Conservation (phyloP, 2,329 filamentous ascomycete species). For the Alternaria arborescens region DNA sequence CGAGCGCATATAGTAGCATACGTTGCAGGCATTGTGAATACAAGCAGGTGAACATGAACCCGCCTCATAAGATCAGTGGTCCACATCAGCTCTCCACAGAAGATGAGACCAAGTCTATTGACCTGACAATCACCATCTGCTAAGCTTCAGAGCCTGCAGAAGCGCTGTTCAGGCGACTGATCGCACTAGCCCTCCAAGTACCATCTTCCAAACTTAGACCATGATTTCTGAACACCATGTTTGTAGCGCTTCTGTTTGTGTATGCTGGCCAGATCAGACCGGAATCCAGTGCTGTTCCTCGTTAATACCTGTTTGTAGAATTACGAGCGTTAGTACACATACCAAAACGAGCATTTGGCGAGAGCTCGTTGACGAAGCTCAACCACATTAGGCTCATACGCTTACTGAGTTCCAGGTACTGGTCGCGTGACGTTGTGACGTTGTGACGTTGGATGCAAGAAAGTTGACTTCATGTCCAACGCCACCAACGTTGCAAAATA, state of each 20-base stretch:
- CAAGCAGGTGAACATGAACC: neutral
- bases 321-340: neutral
- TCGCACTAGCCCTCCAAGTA: neutral
- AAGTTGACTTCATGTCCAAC: too few relatives aligned
- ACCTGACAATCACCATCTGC: neutral
- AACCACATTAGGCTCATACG: slow-evolving; percentile 10
- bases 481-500: too few relatives aligned
- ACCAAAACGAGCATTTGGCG: slow-evolving; percentile 5
- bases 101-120: neutral
- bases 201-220: neutral
- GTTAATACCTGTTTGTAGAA: neutral
- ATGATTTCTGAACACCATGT: neutral
- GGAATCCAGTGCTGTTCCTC: neutral
- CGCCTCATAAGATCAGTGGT: neutral
- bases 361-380: slow-evolving; percentile 8
- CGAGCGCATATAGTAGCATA: neutral
- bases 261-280: neutral
- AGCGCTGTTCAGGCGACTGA: neutral
- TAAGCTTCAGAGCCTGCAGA: neutral
- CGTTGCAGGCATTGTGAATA: neutral
- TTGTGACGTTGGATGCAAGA: neutral
- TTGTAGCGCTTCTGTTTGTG: neutral
- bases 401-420: neutral
- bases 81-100: neutral
- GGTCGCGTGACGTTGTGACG: neutral